Evolutionary conservation across 2,329 filamentous ascomycete genomes (phyloP), one percentile per base, ranked within the genome.

Genomic region (Dendrostoma leiphaemia): DNA sequence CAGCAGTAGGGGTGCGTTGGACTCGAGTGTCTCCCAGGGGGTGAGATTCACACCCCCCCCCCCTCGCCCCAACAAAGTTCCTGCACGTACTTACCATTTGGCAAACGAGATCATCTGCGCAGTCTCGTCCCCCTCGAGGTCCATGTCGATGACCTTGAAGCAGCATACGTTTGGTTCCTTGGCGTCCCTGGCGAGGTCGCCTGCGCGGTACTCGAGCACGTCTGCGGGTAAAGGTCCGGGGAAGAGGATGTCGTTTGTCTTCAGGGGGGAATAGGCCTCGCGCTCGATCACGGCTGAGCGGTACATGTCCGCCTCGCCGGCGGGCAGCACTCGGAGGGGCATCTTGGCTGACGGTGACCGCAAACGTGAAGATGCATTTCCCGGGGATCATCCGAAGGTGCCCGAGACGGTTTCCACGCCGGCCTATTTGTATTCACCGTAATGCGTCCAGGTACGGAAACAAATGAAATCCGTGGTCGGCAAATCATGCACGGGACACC

Each of bases 231-330:
- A 48, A 6, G 53, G 52, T 9, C 46, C 44, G 7, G 61, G 59
- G 17, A 67, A 71, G 1, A 78, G 64, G 17, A 70, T 59, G 2
- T 47, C 15, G 46, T 61, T 66, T 48, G 70, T 60, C 10, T 66
- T 59, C 37, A 64, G 69, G 8, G 63, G 60, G 1, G 61, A 65
- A 54, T 74, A 74, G 17, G 74, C 74, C 3, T 56, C 61, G 15
- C 45, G 57, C 60, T 76, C 74, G 40, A 76, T 72, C 45, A 67
- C 62, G 17, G 66, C 65, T 31, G 66, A 62, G 26, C 69, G 71
- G 26, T 53, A 50, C 19, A 69, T 68, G 60, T 76, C 74, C 34
- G 64, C 64, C 38, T 65, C 67, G 6, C 59, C 67, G 17, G 71
- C 71, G 21, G 63, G 61, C 8, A 66, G 61, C 13, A 74, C 59